Evolutionary conservation across 2,329 filamentous ascomycete genomes (phyloP).

Genomic region (Fusarium nematophilum): DNA sequence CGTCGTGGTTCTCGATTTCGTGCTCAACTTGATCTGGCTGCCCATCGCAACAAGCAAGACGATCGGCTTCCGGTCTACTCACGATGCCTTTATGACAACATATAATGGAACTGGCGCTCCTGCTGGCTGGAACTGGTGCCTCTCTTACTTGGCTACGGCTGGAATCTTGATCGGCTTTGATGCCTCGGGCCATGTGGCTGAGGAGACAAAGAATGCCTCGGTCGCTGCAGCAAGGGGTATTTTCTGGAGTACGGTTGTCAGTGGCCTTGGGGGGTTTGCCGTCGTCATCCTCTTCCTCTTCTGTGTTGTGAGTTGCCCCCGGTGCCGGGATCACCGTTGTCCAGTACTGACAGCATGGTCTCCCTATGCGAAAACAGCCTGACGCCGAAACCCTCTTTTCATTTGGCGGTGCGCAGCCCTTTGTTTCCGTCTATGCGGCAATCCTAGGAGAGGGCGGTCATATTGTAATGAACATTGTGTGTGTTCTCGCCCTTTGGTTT

Average conservation of each 20-base stretch:
- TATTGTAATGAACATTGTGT: slow-evolving; percentile 71
- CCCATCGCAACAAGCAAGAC: slow-evolving; percentile 67
- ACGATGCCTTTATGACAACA: slow-evolving; percentile 70
- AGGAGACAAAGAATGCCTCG: slow-evolving; percentile 70
- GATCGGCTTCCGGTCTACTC: slow-evolving; percentile 67
- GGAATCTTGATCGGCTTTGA: slow-evolving; percentile 71
- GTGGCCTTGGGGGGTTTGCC: slow-evolving; percentile 65
- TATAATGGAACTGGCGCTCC: slow-evolving; percentile 68
- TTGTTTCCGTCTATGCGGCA: slow-evolving; percentile 67
- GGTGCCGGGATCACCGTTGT: too few species aligned
- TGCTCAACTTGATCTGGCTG: slow-evolving; percentile 70
- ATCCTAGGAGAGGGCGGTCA: slow-evolving; percentile 67
- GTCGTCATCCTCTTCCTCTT: slow-evolving; percentile 70
- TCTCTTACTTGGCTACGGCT: slow-evolving; percentile 70
- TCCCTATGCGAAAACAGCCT: slow-evolving; percentile 57
- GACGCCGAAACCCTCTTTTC: slow-evolving; percentile 63
- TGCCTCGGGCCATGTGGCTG: slow-evolving; percentile 69
- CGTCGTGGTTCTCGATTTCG: slow-evolving; percentile 67
- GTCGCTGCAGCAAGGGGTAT: slow-evolving; percentile 68
- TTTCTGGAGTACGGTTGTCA: slow-evolving; percentile 69
- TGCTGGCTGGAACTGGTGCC: slow-evolving; percentile 71
- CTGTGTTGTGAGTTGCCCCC: slow-evolving; percentile 57
- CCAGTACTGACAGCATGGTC: too few species aligned
- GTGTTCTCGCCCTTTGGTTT: slow-evolving; percentile 62
- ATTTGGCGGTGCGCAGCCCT: slow-evolving; percentile 67